These are phyloP conservation scores for Lactarius quietus DNA, from an alignment of 768 basidiomycete genomes.

Conservation along the genomic window DNA sequence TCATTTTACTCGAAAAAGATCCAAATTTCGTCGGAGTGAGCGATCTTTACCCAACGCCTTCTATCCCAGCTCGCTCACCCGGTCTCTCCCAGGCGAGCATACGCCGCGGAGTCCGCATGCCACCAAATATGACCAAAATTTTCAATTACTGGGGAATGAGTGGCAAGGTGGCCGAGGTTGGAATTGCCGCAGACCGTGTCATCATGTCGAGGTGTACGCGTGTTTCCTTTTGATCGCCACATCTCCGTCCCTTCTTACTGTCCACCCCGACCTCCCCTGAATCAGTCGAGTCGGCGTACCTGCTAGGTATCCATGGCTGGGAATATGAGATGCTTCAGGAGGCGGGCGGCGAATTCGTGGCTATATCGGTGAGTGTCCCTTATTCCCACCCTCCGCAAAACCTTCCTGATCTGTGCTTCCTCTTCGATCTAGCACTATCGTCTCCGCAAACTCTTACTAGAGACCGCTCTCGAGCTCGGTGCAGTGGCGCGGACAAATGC, in stretches of 20 bases:
- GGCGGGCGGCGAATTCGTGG: slow-evolving; percentile 33
- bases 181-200: slow-evolving; percentile 26
- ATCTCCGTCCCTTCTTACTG: not conserved
- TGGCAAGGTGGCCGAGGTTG: slow-evolving; percentile 28
- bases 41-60: not conserved
- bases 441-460: slow-evolving; percentile 34
- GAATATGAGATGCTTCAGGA: slow-evolving; percentile 31
- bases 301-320: slow-evolving; percentile 34
- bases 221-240: not conserved
- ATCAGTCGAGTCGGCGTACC: slow-evolving; percentile 24
- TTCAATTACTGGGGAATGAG: slow-evolving; percentile 37
- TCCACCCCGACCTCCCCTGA: too few relatives aligned
- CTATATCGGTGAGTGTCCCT: slow-evolving; percentile 30
- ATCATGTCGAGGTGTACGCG: slow-evolving; percentile 30
- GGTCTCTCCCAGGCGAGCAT: slow-evolving; percentile 11
- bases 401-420: not conserved
- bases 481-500: slow-evolving; percentile 30
- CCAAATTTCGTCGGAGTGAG: slow-evolving; percentile 32
- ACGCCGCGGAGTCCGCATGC: slow-evolving; percentile 32
- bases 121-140: slow-evolving; percentile 39
- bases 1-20: slow-evolving; percentile 34
- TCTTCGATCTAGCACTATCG: slow-evolving; percentile 31
- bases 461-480: slow-evolving; percentile 31
- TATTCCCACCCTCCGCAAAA: not conserved
- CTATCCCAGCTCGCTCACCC: not conserved